Evolutionary conservation across 1,284 basidiomycete species (phyloP).

Genomic region (Porogramme epimiltina): DNA sequence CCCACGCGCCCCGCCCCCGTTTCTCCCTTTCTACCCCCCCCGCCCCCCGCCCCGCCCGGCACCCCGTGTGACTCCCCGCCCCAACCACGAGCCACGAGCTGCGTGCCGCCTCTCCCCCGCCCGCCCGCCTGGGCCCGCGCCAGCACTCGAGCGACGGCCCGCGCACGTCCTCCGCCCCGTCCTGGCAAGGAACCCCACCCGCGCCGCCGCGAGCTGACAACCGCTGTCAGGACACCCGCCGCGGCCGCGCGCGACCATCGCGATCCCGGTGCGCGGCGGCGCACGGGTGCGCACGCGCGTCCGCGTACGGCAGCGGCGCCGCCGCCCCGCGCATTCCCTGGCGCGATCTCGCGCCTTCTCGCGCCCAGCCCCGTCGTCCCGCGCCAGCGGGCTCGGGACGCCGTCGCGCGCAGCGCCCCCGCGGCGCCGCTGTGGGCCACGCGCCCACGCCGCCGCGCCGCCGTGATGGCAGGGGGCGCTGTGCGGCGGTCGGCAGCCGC

Average conservation of each 20-base stretch:
- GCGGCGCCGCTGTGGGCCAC: background rate
- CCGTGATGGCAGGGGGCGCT: conserved; percentile 6
- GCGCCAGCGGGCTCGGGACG: conserved; percentile 1
- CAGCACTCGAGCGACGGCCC: too few relatives aligned
- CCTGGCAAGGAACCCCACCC: too few relatives aligned
- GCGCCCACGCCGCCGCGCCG: conserved; percentile 5
- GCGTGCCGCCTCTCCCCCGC: too few relatives aligned
- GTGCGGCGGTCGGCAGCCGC: background rate
- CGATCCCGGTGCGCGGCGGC: too few relatives aligned
- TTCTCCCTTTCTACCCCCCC: conserved; percentile 22
- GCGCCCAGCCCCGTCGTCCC: background rate
- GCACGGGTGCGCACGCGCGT: conserved; percentile 1
- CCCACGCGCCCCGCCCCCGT: conserved; percentile 22
- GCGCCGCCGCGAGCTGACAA: too few relatives aligned
- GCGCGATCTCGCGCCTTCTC: background rate
- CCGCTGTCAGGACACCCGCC: background rate
- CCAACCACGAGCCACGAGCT: background rate
- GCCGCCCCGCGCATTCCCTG: background rate
- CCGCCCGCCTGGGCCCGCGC: too few relatives aligned
- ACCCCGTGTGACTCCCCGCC: background rate
- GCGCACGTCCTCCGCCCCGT: background rate
- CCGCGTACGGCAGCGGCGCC: background rate
- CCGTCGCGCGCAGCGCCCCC: background rate
- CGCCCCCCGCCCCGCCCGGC: conserved; percentile 15
- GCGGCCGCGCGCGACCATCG: background rate